These are phyloP conservation scores for Rehmannia glutinosa DNA, from an alignment of 257 asterid species.

Conservation along the genomic window DNA sequence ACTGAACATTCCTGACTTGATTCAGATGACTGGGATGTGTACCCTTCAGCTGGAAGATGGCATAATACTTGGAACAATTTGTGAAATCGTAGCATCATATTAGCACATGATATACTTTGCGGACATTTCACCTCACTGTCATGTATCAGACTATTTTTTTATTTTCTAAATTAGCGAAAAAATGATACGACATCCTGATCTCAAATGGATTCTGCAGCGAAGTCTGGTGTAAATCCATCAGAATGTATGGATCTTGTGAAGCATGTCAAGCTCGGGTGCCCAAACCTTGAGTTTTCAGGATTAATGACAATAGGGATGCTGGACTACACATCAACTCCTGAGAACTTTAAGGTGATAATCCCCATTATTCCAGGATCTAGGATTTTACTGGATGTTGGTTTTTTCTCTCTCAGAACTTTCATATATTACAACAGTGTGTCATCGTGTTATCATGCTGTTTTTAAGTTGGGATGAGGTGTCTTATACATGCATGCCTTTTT, in stretches of 20 bases:
- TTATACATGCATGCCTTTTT: background rate
- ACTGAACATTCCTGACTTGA: background rate
- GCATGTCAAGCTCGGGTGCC: slow-evolving; percentile 59
- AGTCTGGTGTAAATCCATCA: slow-evolving; percentile 77
- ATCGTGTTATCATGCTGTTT: background rate
- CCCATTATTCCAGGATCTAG: too few species aligned
- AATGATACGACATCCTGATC: background rate
- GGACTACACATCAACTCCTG: slow-evolving; percentile 85
- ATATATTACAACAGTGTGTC: background rate
- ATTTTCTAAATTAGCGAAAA: too few species aligned
- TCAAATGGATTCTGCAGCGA: slow-evolving; percentile 53
- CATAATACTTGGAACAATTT: too few species aligned
- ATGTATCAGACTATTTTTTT: too few species aligned
- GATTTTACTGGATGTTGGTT: too few species aligned
- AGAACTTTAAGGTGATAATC: slow-evolving; percentile 66
- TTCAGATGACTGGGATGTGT: background rate
- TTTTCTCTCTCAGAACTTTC: background rate
- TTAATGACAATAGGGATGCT: slow-evolving; percentile 94
- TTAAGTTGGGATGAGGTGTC: background rate
- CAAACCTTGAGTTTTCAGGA: slow-evolving; percentile 81
- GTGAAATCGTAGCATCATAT: too few species aligned
- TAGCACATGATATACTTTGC: too few species aligned
- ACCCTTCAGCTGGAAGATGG: background rate
- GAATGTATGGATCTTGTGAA: slow-evolving; percentile 67
- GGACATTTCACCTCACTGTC: too few species aligned